These are phyloP conservation scores for Glycine latifolia DNA, from an alignment of 306 rosid species.

Conservation along the genomic window DNA sequence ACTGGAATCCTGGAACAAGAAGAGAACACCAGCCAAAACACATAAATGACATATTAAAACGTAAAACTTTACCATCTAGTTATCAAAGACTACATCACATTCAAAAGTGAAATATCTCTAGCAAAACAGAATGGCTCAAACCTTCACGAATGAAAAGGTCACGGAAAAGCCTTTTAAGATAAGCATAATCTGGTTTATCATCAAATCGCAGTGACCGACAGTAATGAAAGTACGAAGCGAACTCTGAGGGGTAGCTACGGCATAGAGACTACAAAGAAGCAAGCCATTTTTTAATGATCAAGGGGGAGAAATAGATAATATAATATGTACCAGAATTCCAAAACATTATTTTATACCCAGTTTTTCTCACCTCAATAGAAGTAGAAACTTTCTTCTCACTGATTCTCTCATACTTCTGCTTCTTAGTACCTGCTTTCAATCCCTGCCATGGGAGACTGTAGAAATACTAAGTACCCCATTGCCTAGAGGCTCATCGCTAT, in stretches of 20 bases:
- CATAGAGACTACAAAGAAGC: slow-evolving; percentile 73
- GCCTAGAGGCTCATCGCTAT: no score
- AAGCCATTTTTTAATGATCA: slow-evolving; percentile 41
- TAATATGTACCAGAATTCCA: neutral
- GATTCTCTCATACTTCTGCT: slow-evolving; percentile 95
- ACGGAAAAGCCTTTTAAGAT: slow-evolving; percentile 93
- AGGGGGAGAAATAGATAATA: no score
- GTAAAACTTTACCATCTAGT: slow-evolving; percentile 25
- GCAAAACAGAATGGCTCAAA: slow-evolving; percentile 42
- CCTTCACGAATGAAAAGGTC: slow-evolving; percentile 99
- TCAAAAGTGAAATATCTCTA: slow-evolving; percentile 8
- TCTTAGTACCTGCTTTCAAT: slow-evolving; percentile 95
- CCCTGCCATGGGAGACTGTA: slow-evolving; percentile 99
- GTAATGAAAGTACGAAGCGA: slow-evolving; percentile 92
- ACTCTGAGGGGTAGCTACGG: slow-evolving; percentile 93
- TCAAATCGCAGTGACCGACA: slow-evolving; percentile 95
- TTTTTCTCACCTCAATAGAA: slow-evolving; percentile 79
- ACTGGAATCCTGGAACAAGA: slow-evolving; percentile 80
- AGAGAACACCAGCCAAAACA: slow-evolving; percentile 33
- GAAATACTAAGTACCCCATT: slow-evolving; percentile 42
- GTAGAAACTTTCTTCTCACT: slow-evolving; percentile 96
- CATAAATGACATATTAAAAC: slow-evolving; percentile 22
- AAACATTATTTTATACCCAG: slow-evolving; percentile 20
- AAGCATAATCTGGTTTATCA: slow-evolving; percentile 96
- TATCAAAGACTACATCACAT: slow-evolving; percentile 26